These are phyloP conservation scores for Colletotrichum navitas DNA, from an alignment of 2,329 filamentous ascomycete species.

Conservation along the genomic window DNA sequence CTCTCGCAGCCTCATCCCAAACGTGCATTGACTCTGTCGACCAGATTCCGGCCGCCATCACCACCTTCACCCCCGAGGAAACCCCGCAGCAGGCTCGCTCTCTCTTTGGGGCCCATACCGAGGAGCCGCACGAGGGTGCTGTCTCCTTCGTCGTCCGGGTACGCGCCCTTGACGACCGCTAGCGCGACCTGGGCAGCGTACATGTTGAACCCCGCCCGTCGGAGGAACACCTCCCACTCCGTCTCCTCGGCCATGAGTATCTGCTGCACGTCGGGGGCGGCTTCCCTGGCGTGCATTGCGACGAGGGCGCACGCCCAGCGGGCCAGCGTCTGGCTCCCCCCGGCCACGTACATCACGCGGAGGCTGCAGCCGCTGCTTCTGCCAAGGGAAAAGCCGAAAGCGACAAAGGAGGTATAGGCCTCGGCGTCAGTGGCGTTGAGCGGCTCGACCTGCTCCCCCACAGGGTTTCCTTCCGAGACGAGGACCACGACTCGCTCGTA, in stretches of 20 bases:
- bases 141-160: slow-evolving; percentile 37
- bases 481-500: slow-evolving; percentile 79
- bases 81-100: slow-evolving; percentile 45
- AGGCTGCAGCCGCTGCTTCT: slow-evolving; percentile 47
- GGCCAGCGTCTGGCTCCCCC: slow-evolving; percentile 62
- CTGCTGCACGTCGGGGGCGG: slow-evolving; percentile 46
- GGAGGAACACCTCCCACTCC: slow-evolving; percentile 55
- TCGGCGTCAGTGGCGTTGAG: slow-evolving; percentile 57
- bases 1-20: slow-evolving; percentile 10
- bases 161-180: slow-evolving; percentile 45
- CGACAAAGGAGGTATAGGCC: slow-evolving; percentile 63
- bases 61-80: slow-evolving; percentile 45
- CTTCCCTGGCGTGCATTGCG: slow-evolving; percentile 55
- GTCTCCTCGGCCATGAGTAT: slow-evolving; percentile 56
- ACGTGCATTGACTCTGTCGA: slow-evolving; percentile 30
- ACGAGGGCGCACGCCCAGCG: slow-evolving; percentile 68
- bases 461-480: slow-evolving; percentile 66
- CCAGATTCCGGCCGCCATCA: slow-evolving; percentile 22
- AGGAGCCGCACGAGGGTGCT: slow-evolving; percentile 51
- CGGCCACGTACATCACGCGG: slow-evolving; percentile 62
- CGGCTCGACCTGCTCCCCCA: slow-evolving; percentile 57
- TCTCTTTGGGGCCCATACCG: slow-evolving; percentile 47
- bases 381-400: slow-evolving; percentile 59
- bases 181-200: slow-evolving; percentile 53
- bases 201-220: slow-evolving; percentile 53